phyloP scores from a whole-genome alignment of 768 basidiomycete species.

The Boletus speciosus region DNA sequence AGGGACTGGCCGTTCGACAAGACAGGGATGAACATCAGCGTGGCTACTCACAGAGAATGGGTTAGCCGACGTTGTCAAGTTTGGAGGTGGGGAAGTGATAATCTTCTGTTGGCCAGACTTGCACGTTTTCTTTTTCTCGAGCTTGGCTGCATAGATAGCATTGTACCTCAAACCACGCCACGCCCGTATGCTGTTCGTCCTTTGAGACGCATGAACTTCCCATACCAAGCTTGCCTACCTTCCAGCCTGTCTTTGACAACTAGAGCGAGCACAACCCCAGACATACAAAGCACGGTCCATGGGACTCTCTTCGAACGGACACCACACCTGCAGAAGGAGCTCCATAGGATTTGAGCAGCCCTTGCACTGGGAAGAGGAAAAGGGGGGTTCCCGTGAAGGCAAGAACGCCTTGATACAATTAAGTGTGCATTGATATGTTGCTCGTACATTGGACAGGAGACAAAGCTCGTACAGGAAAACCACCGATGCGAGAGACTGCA shows the following conservation, averaged over 20 bases:
- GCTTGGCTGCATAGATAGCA: slow-evolving; percentile 67
- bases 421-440: slow-evolving; percentile 41
- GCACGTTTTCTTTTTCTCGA: slow-evolving; percentile 51
- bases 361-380: slow-evolving; percentile 67
- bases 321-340: slow-evolving; percentile 85
- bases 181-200: slow-evolving; percentile 60
- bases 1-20: slow-evolving; percentile 2
- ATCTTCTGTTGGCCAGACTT: slow-evolving; percentile 39
- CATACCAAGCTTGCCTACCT: slow-evolving; percentile 50
- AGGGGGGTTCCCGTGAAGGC: slow-evolving; percentile 55
- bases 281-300: slow-evolving; percentile 84
- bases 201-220: slow-evolving; percentile 11
- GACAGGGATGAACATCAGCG: neutral
- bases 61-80: slow-evolving; percentile 41
- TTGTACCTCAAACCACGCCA: slow-evolving; percentile 78
- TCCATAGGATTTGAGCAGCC: slow-evolving; percentile 73
- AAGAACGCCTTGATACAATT: slow-evolving; percentile 70
- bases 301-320: slow-evolving; percentile 80
- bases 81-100: slow-evolving; percentile 30
- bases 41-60: slow-evolving; percentile 64
- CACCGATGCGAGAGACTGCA: slow-evolving; percentile 86
- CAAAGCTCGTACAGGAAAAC: slow-evolving; percentile 74
- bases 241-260: slow-evolving; percentile 73
- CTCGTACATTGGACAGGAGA: slow-evolving; percentile 45
- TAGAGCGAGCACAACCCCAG: slow-evolving; percentile 71